Evolutionary conservation across 2,329 filamentous ascomycete genomes (phyloP), one percentile per base, ranked within the genome.

Genomic region (Cladosporium sp.): DNA sequence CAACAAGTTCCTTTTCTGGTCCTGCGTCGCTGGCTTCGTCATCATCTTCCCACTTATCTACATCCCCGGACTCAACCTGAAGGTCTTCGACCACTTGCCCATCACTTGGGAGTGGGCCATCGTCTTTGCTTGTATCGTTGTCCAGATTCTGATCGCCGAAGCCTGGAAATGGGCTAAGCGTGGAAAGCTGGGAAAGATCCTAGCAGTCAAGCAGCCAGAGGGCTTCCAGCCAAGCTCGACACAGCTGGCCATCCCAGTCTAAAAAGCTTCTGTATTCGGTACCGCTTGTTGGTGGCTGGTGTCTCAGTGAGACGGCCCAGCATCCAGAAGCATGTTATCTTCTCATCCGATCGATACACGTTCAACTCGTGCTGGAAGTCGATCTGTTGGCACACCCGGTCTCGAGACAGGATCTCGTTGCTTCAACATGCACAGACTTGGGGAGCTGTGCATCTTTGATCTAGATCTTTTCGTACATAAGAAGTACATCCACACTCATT

Each of bases 41-140:
- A 73, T 72, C 39, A 69, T 76, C 12, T 76, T 77, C 67, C 74
- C 74, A 0, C 67, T 73, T 14, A 67, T 77, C 0, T 89, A 89
- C 64, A 88, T 89, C 49, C 86, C 87, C 0, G 81, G 82, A 5
- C 76, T 88, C 64, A 88, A 88, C 68, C 78, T 78, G 8, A 73
- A 75, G 1, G 84, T 88, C 0, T 88, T 88, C 70, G 82, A 85
- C 66, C 86, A 88, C 62, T 77, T 73, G 3, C 80, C 80, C 0
- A 88, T 88, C 58, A 78, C 74, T 5, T 86, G 84, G 84, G 86
- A 88, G 69, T 89, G 85, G 86, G 83, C 76, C 0, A 78, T 89
- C 37, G 82, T 88, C 1, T 82, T 88, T 59, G 73, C 85, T 28
- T 80, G 81, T 28, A 78, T 82, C 0, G 69, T 80, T 0, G 66